Base-by-base conservation (phyloP, 2,329 filamentous ascomycete genomes). In the Scytalidium lignicola region DNA sequence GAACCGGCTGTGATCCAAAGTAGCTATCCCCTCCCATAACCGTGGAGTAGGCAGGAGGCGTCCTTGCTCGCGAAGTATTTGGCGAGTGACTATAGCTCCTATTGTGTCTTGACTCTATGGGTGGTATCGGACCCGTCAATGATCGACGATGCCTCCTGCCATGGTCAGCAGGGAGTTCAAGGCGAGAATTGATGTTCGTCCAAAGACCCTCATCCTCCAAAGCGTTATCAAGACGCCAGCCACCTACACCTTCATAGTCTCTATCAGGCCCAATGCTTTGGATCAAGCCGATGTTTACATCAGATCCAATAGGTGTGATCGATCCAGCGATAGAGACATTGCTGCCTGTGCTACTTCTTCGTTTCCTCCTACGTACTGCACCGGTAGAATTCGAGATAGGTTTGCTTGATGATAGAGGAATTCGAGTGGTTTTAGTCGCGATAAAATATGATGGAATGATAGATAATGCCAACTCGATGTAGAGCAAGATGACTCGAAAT, bases 211-310 rank as follows among this genome's bases (percentile, higher is more conserved):
- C 66, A 32, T 61, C 58, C 37, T 74, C 59, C 13, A 48, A 58
- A 58, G 48, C 62, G 55, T 67, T 64, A 58, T 57, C 67, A 2
- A 80, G 54, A 43, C 78, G 67, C 78, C 79, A 83, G 2, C 79
- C 79, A 17, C 79, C 79, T 2, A 83, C 64, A 7, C 79, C 79
- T 55, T 83, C 79, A 54, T 75, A 83, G 58, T 83, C 79, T 23
- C 79, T 67, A 47, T 76, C 73, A 3, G 76, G 65, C 0, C 77
- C 77, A 28, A 76, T 63, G 51, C 71, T 75, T 7, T 74, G 71
- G 13, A 71, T 65, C 15, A 79, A 58, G 5, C 71, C 66, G 41
- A 73, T 58, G 7, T 66, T 62, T 23, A 51, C 53, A 62, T 43
- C 63, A 50, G 26, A 47, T 37, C 55, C 62, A 55, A 43, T 56